These are phyloP conservation scores for Moelleriella libera DNA, from an alignment of 2,329 filamentous ascomycete genomes.

Conservation along the genomic window DNA sequence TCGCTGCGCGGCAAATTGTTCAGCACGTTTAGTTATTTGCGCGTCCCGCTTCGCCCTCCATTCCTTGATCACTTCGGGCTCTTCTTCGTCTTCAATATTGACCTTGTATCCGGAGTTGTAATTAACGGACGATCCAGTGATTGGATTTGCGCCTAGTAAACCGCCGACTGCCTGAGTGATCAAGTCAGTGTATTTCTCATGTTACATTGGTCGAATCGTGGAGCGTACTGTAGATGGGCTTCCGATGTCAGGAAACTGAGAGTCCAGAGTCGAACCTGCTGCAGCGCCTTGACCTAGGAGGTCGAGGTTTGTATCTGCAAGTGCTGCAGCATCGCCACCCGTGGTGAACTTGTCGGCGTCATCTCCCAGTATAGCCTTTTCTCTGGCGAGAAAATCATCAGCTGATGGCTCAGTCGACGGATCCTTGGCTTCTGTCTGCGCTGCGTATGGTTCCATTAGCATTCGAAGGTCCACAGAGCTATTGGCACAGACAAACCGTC, in stretches of 20 bases:
- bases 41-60: constrained; percentile 87
- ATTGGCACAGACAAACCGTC: constrained; percentile 30
- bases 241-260: constrained; percentile 74
- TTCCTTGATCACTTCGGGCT: constrained; percentile 76
- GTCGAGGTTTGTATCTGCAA: constrained; percentile 51
- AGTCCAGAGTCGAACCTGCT: constrained; percentile 53
- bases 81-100: constrained; percentile 54
- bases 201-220: too few species aligned
- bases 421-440: constrained; percentile 51
- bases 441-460: constrained; percentile 22
- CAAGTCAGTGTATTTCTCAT: neutral
- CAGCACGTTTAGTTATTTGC: constrained; percentile 67
- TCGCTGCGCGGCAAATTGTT: constrained; percentile 72
- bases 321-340: constrained; percentile 52
- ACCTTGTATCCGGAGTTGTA: constrained; percentile 50
- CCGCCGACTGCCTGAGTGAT: constrained; percentile 14
- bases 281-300: constrained; percentile 55
- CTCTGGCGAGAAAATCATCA: constrained; percentile 81
- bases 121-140: constrained; percentile 58
- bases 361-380: constrained; percentile 80
- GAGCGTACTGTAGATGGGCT: constrained; percentile 18
- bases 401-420: constrained; percentile 44
- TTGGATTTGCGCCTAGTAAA: constrained; percentile 21
- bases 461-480: constrained; percentile 6
- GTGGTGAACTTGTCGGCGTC: constrained; percentile 85